Evolutionary conservation across 371 early-diverging fungal genomes (phyloP), one percentile per base, ranked within the genome.

Genomic region (Blakeslea trispora): DNA sequence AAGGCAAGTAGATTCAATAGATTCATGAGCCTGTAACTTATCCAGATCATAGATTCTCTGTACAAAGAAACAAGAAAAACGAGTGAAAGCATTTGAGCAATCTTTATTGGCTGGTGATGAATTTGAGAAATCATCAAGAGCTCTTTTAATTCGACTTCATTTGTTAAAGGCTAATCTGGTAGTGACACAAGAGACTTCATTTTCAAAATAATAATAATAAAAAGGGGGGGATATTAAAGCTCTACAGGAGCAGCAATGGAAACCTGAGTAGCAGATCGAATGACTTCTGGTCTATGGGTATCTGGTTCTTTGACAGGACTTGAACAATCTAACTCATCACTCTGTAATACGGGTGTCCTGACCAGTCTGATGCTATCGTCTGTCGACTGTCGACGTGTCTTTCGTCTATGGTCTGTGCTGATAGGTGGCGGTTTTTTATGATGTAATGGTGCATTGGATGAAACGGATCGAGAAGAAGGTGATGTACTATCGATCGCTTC

Each of bases 61-160:
- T 49, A 76, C 85, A 50, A 88, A 86, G 53, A 72, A 75, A 52
- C 68, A 81, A 24, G 84, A 91, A 57, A 80, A 86, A 58, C 80
- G 91, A 22, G 76, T 65, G 15, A 70, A 74, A 14, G 82, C 89
- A n/a, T 87, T 87, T 65, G 81, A 82, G 11, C 78, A 75, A 14
- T 69, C 89, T 2, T 50, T 87, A 22, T 59, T 68, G 10, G 77
- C 85, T 56, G 90, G 89, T 1, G 63, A 69, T 18, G 85, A 86
- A 6, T 89, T 86, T 68, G 79, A 82, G 46, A 74, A 70, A 18
- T 79, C 83, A 19, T 63, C 84, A 21, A 81, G 78, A 37, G 80
- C 78, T 7, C 62, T 87, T 39, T 70, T 87, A 58, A 69, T 90
- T 31, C 77, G 88, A 31, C 63, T 81, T 52, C 77, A 81, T 57